Conservation (phyloP, 345 rosid species). For the Linum trigynum region DNA sequence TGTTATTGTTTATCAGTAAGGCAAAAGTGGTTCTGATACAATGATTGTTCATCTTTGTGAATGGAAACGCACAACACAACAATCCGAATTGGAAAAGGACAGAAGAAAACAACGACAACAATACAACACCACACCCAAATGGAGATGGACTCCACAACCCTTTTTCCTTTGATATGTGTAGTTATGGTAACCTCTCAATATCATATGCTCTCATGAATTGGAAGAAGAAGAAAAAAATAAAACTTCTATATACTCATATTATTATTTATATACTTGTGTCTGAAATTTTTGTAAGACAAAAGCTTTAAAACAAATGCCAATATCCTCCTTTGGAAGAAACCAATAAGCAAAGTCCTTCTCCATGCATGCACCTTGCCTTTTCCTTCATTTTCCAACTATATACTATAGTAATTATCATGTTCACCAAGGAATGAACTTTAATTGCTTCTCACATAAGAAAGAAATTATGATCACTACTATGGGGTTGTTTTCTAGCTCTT, state of each 20-base stretch:
- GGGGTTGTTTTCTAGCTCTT: no score
- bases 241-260: background rate
- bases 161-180: slow-evolving; percentile 1
- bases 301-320: no score
- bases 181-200: slow-evolving; percentile 28
- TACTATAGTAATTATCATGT: no score
- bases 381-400: no score
- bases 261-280: background rate
- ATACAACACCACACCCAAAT: slow-evolving; percentile 21
- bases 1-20: no score
- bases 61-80: slow-evolving; percentile 13
- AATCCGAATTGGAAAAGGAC: slow-evolving; percentile 35
- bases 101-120: slow-evolving; percentile 14
- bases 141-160: slow-evolving; percentile 29
- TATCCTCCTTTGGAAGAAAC: background rate
- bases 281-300: no score
- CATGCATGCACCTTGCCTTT: slow-evolving; percentile 33
- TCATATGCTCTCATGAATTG: slow-evolving; percentile 14
- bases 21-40: slow-evolving; percentile 21
- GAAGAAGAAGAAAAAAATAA: background rate
- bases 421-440: no score
- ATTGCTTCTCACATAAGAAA: no score
- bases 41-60: slow-evolving; percentile 24
- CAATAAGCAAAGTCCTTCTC: background rate
- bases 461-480: no score